Base-by-base conservation (phyloP, 2,329 filamentous ascomycete genomes). In the Botrytis hyacinthi region DNA sequence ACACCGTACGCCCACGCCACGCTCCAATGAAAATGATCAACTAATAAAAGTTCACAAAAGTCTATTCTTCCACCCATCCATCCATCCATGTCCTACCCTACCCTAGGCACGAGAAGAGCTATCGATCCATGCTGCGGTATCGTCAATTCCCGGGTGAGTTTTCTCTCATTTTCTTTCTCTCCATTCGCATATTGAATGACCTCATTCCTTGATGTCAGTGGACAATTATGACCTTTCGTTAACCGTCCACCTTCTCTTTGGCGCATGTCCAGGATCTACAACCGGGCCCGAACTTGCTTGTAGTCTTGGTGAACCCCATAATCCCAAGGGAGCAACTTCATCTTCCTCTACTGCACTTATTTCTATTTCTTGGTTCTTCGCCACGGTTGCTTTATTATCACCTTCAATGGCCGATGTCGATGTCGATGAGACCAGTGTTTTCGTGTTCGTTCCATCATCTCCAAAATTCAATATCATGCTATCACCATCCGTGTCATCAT, bases 231-330 rank as follows among this genome's bases (percentile, higher is more conserved):
- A 29, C 6, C 72, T 73, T 59, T 88, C 86, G 46, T 84, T 87
- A 10, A 87, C 84, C 9, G 86, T 87, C 87, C 87, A 88, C 18
- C 86, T 83, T 71, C 87, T 80, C 80, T 88, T 88, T 1, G 82
- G 80, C 35, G 83, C 80, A 61, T 82, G 84, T 71, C 87, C 86
- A 40, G 82, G 84, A 63, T 86, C 84, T 18, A 81, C 83, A 18
- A 83, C 81, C 42, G 84, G 83, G 22, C 66, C 48, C 7, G 66
- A 69, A 32, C 66, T 57, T 18, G 66, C 66, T 37, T 37, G 29
- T 20, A 69, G 40, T 51, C 81, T 80, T 12, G 85, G 83, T 84
- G 87, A 1, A 85, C 82, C 9, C 85, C 85, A 65, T 81, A 83
- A 22, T 80, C 82, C 48, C 77, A 82, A 12, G 82, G 83, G 26